A percentile compares a stretch with the other conserved stretches of the same genome.
Evolutionary conservation across 1,284 basidiomycete genomes (phyloP).

Genomic region (Bjerkandera adusta): DNA sequence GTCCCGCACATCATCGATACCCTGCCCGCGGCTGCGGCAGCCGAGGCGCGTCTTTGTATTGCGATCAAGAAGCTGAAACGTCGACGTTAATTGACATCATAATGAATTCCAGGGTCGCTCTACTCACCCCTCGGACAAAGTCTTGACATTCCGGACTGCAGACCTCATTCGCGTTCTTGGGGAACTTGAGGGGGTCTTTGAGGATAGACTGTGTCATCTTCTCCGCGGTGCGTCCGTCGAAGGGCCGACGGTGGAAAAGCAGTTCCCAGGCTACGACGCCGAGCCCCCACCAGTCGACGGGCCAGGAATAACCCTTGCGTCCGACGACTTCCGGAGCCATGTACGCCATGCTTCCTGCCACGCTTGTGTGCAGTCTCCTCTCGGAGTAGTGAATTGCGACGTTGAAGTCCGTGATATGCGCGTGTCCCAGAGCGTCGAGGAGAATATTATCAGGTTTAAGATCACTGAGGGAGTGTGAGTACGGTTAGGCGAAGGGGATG

Average conservation of each 20-base stretch:
- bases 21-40: slow-evolving; percentile 66
- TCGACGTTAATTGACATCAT: slow-evolving; percentile 7
- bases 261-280: slow-evolving; percentile 90
- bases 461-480: slow-evolving; percentile 56
- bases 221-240: slow-evolving; percentile 84
- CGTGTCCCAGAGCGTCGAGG: slow-evolving; percentile 89
- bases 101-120: too few species aligned
- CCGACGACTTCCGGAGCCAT: slow-evolving; percentile 95
- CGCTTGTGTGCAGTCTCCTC: slow-evolving; percentile 80
- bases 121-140: slow-evolving; percentile 47
- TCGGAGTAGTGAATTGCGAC: slow-evolving; percentile 97
- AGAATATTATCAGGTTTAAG: slow-evolving; percentile 97
- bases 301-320: slow-evolving; percentile 80
- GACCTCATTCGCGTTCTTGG: slow-evolving; percentile 46
- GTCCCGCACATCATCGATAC: slow-evolving; percentile 70
- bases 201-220: slow-evolving; percentile 83
- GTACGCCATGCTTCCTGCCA: slow-evolving; percentile 97
- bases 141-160: slow-evolving; percentile 37
- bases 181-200: slow-evolving; percentile 63
- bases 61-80: slow-evolving; percentile 76
- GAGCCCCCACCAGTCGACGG: slow-evolving; percentile 94
- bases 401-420: slow-evolving; percentile 97
- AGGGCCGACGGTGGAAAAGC: slow-evolving; percentile 85
- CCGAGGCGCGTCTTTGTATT: slow-evolving; percentile 82
- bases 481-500: slow-evolving; percentile 30